Evolutionary conservation across 2,329 filamentous ascomycete species (phyloP).

Genomic region (Curvularia spicifera): DNA sequence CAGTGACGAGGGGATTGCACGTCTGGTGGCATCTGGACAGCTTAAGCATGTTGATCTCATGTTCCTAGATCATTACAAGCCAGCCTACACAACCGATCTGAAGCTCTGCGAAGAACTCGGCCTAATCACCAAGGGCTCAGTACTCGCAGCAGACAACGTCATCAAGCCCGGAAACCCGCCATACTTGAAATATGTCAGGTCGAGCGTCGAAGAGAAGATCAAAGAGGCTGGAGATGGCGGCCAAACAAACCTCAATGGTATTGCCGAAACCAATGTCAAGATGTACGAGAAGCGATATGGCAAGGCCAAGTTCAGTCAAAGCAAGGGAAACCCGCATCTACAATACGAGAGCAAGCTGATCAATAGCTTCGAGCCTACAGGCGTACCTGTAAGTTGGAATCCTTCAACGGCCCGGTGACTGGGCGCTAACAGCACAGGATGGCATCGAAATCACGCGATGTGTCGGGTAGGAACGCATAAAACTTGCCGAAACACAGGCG

Average conservation of each 20-base stretch:
- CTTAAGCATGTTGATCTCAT: conserved; percentile 71
- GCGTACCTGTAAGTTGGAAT: conserved; percentile 62
- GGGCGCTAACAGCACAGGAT: conserved; percentile 56
- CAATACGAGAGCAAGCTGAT: conserved; percentile 69
- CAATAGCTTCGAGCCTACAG: conserved; percentile 72
- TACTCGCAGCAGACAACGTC: conserved; percentile 73
- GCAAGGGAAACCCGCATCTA: conserved; percentile 67
- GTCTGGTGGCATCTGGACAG: conserved; percentile 61
- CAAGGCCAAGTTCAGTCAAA: conserved; percentile 53
- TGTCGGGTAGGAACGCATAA: conserved; percentile 29
- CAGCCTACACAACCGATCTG: conserved; percentile 74
- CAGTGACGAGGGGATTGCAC: conserved; percentile 68
- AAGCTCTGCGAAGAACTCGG: conserved; percentile 77
- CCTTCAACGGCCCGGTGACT: not conserved
- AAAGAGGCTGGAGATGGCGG: conserved; percentile 43
- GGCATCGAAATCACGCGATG: conserved; percentile 71
- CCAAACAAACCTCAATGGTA: conserved; percentile 47
- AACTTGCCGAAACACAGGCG: not conserved
- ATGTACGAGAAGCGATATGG: conserved; percentile 58
- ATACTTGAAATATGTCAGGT: conserved; percentile 73
- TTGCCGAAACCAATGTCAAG: conserved; percentile 56
- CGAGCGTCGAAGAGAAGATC: conserved; percentile 67
- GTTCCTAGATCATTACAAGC: conserved; percentile 84
- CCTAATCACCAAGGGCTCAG: conserved; percentile 66
- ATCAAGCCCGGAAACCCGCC: conserved; percentile 74